phyloP scores from a whole-genome alignment of 371 early-diverging fungal species.

The Mortierella sp. region DNA sequence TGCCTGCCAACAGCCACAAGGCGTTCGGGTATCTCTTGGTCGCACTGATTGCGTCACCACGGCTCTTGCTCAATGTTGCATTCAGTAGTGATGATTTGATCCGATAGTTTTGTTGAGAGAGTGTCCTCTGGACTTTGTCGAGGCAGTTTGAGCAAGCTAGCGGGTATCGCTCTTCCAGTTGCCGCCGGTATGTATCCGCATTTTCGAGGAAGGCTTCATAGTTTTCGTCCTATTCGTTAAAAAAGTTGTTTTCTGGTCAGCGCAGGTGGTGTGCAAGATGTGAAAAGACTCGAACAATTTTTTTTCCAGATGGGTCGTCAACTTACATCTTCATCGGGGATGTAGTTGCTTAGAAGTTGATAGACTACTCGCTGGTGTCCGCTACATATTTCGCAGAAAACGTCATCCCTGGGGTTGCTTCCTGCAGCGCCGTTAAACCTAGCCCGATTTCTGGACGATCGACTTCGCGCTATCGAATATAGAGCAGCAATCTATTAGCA shows the following conservation, averaged over 20 bases:
- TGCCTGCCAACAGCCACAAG: conserved; percentile 33
- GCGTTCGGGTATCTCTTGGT: conserved; percentile 32
- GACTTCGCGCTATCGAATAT: conserved; percentile 18
- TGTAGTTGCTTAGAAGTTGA: conserved; percentile 52
- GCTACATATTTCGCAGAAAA: conserved; percentile 54
- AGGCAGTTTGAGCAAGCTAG: conserved; percentile 36
- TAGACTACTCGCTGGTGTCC: conserved; percentile 49
- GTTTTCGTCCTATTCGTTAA: conserved; percentile 33
- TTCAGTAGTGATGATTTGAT: conserved; percentile 44
- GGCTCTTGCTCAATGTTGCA: conserved; percentile 39
- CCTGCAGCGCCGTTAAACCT: background rate
- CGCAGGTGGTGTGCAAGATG: background rate
- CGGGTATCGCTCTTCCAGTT: conserved; percentile 54
- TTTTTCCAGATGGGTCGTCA: background rate
- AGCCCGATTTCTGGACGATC: conserved; percentile 2
- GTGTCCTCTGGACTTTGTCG: conserved; percentile 37
- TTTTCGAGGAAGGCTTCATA: conserved; percentile 38
- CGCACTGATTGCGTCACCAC: conserved; percentile 33
- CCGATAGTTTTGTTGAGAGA: conserved; percentile 35
- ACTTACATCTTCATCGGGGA: conserved; percentile 56
- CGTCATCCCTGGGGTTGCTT: conserved; percentile 3
- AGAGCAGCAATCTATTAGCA: background rate
- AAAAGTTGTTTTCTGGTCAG: background rate
- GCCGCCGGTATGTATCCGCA: conserved; percentile 40
- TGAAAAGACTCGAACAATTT: background rate